phyloP scores from a whole-genome alignment of 1,284 basidiomycete species.

The Calocybe gambosa region DNA sequence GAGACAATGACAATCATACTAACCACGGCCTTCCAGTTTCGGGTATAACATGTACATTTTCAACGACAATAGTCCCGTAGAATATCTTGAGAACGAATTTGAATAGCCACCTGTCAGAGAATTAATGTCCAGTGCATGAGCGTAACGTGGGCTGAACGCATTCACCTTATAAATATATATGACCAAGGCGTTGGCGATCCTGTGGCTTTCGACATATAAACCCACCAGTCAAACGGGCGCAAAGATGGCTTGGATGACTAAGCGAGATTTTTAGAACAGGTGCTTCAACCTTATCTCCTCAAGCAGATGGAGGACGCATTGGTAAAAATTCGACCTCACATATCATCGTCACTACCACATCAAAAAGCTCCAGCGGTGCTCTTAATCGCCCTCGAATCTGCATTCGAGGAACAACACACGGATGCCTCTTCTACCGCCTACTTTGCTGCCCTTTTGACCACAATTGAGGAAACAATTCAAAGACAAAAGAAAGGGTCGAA shows the following conservation, averaged over 20 bases:
- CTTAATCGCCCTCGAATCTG: slow-evolving; percentile 84
- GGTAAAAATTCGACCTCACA: slow-evolving; percentile 86
- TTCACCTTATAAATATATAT: slow-evolving; percentile 59
- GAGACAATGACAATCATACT: slow-evolving; percentile 15
- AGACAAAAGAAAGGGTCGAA: slow-evolving; percentile 56
- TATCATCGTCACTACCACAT: slow-evolving; percentile 74
- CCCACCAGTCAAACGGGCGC: no score
- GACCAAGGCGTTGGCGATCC: slow-evolving; percentile 61
- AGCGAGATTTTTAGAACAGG: slow-evolving; percentile 20
- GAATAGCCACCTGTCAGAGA: slow-evolving; percentile 50
- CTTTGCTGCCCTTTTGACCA: slow-evolving; percentile 81
- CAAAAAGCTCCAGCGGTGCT: slow-evolving; percentile 91
- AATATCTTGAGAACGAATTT: slow-evolving; percentile 81
- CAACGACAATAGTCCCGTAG: slow-evolving; percentile 83
- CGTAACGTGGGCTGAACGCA: neutral
- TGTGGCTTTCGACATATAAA: slow-evolving; percentile 8
- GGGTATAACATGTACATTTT: slow-evolving; percentile 68
- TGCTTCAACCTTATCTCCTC: neutral
- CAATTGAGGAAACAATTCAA: slow-evolving; percentile 68
- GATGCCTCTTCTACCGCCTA: slow-evolving; percentile 77
- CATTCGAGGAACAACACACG: slow-evolving; percentile 75
- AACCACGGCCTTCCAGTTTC: slow-evolving; percentile 69
- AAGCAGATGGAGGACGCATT: slow-evolving; percentile 56
- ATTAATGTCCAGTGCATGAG: no score
- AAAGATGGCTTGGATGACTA: slow-evolving; percentile 20